Percentiles rank a stretch among this genome's conserved stretches.
Evolutionary conservation across 31 red algal genomes (phyloP).

Genomic region (Asparagopsis taxiformis): DNA sequence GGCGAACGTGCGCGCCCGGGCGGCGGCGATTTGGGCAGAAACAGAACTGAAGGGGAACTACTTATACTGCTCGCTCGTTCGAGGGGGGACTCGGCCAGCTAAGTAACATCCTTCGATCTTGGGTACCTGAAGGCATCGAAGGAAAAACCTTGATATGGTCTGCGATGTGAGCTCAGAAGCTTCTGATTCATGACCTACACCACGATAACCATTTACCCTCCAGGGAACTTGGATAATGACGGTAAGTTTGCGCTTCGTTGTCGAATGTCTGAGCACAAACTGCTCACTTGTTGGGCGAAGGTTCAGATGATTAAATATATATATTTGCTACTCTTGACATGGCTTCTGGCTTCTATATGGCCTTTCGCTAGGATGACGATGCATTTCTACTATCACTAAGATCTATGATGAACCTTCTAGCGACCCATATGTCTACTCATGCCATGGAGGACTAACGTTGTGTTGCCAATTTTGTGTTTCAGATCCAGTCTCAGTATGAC

Average conservation of each 20-base stretch:
- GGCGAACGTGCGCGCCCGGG: too few relatives aligned
- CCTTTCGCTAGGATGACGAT: not conserved
- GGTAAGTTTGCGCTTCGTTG: not conserved
- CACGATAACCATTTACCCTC: not conserved
- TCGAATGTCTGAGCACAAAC: not conserved
- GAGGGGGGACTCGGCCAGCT: too few relatives aligned
- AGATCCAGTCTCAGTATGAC: too few relatives aligned
- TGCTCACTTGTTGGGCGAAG: not conserved
- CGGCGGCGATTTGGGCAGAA: too few relatives aligned
- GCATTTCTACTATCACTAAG: not conserved
- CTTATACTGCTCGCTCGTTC: too few relatives aligned
- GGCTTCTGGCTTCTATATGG: too few relatives aligned
- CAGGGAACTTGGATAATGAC: not conserved
- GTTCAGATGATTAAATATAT: not conserved
- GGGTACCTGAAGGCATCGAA: not conserved
- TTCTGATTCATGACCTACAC: not conserved
- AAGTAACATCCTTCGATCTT: not conserved
- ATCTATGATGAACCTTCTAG: not conserved
- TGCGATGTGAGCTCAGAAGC: not conserved
- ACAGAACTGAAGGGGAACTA: too few relatives aligned
- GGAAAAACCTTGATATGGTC: not conserved
- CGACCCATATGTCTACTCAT: not conserved
- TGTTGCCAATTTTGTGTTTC: too few relatives aligned
- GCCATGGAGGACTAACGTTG: too few relatives aligned
- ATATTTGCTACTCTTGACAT: slow-evolving; percentile 1